Base-by-base conservation (phyloP, 2,329 filamentous ascomycete species). In the Coniella lustricola region DNA sequence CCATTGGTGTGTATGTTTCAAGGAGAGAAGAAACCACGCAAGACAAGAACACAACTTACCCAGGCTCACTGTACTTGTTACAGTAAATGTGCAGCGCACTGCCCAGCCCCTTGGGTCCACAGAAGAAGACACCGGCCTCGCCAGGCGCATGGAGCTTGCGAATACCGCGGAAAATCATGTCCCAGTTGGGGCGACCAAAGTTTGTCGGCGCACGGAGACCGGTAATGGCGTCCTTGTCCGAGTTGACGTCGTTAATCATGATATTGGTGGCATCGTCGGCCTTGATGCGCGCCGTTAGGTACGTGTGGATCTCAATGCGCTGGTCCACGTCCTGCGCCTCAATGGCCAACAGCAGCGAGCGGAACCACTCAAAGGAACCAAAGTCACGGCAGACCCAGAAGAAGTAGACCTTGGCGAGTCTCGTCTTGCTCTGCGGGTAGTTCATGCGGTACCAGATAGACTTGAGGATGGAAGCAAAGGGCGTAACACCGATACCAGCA, bases 401-500 rank as follows among this genome's bases (percentile, higher is more conserved):
- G 73, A 93, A 93, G 72, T 93, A 94, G 20, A 94, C 87, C 67
- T 93, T 94, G 60, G 83, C 77, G 37, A 94, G 75, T 3, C 86
- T 76, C 3, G 86, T 90, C 69, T 85, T 85, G 66, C 84, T 80
- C 64, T 87, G 83, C 3, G 85, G 85, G 67, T 88, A 90, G 74
- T 90, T 91, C 84, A 91, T 90, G 43, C 87, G 81, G 72, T 93
- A 94, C 88, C 88, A 94, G 68, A 94, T 91, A 46, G 85, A 90
- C 74, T 94, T 94, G 61, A 91, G 76, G 58, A 91, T 90, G 0
- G 85, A 89, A 12, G 87, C 87, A 68, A 90, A 91, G 0, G 87
- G 87, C n/a, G 87, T 91, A 12, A 90, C 86, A 56, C 87, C 87
- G 55, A 91, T 91, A 65, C 87, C 87, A 1, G 86, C 87, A 52